phyloP scores from a whole-genome alignment of 78 protist species.

The Dictyostelium purpureum region DNA sequence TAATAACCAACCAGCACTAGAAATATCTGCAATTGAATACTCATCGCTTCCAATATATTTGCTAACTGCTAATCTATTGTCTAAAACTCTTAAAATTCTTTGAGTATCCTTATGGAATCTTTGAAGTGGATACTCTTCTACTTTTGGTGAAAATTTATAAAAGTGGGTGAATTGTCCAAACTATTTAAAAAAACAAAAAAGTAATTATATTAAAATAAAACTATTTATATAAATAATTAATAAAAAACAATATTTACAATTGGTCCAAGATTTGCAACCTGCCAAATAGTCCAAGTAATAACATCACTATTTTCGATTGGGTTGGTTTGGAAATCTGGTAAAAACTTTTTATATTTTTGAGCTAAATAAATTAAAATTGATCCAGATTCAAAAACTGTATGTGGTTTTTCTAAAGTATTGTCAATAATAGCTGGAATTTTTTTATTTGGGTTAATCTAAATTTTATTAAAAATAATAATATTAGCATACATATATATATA shows the following conservation, averaged over 20 bases:
- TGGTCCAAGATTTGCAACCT: constrained; percentile 1
- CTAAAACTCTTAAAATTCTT: constrained; percentile 8
- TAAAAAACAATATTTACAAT: too few relatives aligned
- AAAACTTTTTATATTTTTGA: not conserved
- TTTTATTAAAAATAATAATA: not conserved
- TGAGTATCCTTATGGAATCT: constrained; percentile 14
- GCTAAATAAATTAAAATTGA: constrained; percentile 4
- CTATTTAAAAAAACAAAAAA: not conserved
- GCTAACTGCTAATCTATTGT: not conserved
- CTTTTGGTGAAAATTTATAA: not conserved
- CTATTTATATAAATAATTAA: too few relatives aligned
- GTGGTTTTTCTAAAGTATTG: not conserved
- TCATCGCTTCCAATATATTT: constrained; percentile 8
- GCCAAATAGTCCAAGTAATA: constrained; percentile 12
- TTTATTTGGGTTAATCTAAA: constrained; percentile 36
- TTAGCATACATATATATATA: not conserved
- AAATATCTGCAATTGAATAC: constrained; percentile 34
- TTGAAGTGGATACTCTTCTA: not conserved
- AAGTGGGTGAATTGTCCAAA: not conserved
- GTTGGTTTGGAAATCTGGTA: not conserved
- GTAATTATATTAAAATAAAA: not conserved
- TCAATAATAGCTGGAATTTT: constrained; percentile 41
- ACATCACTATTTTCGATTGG: not conserved
- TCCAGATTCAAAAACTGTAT: constrained; percentile 10
- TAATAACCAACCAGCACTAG: constrained; percentile 2